Conservation (phyloP, 495 filamentous ascomycete genomes). For the Poronia punctata region DNA sequence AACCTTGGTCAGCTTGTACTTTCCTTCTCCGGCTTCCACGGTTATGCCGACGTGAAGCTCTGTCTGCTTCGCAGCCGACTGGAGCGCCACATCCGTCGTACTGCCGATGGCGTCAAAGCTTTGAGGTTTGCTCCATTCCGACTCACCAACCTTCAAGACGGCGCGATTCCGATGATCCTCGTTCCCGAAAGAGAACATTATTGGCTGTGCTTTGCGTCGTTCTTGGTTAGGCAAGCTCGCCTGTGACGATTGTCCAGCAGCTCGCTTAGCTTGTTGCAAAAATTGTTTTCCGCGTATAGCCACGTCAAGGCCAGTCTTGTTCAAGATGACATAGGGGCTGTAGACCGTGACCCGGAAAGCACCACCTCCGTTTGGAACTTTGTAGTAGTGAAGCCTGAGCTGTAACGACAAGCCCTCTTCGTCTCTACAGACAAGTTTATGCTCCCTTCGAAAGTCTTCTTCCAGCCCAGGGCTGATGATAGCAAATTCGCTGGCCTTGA, state of each 20-base stretch:
- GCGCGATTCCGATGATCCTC: conserved; percentile 88
- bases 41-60: conserved; percentile 89
- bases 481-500: conserved; percentile 90
- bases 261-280: conserved; percentile 70
- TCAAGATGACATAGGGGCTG: conserved; percentile 87
- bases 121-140: conserved; percentile 92
- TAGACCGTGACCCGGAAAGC: conserved; percentile 93
- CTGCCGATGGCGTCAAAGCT: conserved; percentile 98
- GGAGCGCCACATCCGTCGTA: conserved; percentile 74
- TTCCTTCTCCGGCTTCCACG: conserved; percentile 85
- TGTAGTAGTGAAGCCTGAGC: conserved; percentile 87
- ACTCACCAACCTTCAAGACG: conserved; percentile 77
- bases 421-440: conserved; percentile 74
- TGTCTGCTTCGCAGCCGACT: conserved; percentile 58
- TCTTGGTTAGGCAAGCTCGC: conserved; percentile 29
- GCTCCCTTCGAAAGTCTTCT: conserved; percentile 84
- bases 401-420: conserved; percentile 68
- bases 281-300: conserved; percentile 85
- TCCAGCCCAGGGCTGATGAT: conserved; percentile 87
- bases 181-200: conserved; percentile 89
- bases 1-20: conserved; percentile 94
- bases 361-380: conserved; percentile 84
- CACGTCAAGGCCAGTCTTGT: conserved; percentile 87
- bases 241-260: conserved; percentile 64
- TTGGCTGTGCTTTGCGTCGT: conserved; percentile 65